phyloP scores from a whole-genome alignment of 2,329 filamentous ascomycete genomes.

The Paramyrothecium roridum region DNA sequence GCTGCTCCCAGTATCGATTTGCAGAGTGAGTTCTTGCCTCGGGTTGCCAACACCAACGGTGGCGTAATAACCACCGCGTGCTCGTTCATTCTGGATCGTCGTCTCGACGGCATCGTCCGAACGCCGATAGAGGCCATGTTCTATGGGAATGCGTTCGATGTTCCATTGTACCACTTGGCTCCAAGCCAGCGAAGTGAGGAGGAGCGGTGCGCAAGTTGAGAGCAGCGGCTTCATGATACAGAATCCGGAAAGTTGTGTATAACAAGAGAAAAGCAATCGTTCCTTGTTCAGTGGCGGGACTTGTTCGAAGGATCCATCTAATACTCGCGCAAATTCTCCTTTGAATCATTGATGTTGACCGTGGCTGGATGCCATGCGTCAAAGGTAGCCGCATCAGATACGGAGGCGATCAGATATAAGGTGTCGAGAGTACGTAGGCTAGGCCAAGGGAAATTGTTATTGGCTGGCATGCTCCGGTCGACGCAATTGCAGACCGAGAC shows the following conservation, averaged over 20 bases:
- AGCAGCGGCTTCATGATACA: conserved; percentile 19
- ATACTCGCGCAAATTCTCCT: neutral
- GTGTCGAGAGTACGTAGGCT: too few species aligned
- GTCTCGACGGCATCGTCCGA: conserved; percentile 35
- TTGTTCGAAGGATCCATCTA: neutral
- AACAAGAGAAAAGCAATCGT: neutral
- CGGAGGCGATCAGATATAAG: neutral
- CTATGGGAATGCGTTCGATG: conserved; percentile 34
- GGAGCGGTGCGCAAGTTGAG: neutral
- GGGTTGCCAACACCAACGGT: conserved; percentile 56
- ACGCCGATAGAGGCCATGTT: conserved; percentile 31
- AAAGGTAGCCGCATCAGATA: neutral
- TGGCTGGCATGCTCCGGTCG: neutral
- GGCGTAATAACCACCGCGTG: conserved; percentile 51
- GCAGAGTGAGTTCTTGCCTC: conserved; percentile 51
- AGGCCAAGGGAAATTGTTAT: neutral
- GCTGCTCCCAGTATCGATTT: conserved; percentile 64
- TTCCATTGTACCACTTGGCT: conserved; percentile 43
- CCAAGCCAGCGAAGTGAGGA: conserved; percentile 15
- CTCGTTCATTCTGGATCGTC: conserved; percentile 40
- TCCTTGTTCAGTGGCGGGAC: neutral
- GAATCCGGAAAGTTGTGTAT: neutral
- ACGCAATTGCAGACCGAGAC: neutral
- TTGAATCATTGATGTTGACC: neutral
- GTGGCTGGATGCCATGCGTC: neutral